A percentile compares a stretch with the other conserved stretches of the same genome.
Evolutionary conservation across 2,329 filamentous ascomycete species (phyloP).

Genomic region (Aspergillus tubingensis): DNA sequence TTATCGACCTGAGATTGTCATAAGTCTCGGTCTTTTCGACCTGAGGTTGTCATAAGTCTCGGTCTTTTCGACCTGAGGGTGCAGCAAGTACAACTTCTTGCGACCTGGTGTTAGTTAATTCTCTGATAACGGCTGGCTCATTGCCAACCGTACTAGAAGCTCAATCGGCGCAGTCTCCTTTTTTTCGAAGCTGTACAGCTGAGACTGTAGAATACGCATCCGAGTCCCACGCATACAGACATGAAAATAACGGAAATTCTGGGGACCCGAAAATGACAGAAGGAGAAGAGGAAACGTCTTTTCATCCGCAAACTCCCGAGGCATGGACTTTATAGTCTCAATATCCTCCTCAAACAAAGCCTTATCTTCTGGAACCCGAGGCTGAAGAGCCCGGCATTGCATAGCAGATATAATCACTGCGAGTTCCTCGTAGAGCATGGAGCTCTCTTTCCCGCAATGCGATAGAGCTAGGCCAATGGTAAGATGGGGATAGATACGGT

Average conservation of each 20-base stretch:
- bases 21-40: too few species aligned
- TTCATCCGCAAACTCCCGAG: neutral
- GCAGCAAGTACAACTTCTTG: too few species aligned
- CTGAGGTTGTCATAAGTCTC: too few species aligned
- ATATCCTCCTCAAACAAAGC: neutral
- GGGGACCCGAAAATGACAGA: neutral
- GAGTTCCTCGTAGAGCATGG: neutral
- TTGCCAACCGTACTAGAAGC: neutral
- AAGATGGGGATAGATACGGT: neutral
- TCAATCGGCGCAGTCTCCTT: neutral
- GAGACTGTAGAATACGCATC: neutral
- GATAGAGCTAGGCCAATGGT: neutral
- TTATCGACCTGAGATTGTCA: too few species aligned
- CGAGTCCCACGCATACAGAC: neutral
- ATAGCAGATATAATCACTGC: neutral
- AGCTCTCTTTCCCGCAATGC: neutral
- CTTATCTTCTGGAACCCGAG: neutral
- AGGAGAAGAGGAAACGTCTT: neutral
- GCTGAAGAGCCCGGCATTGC: neutral
- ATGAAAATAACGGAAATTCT: neutral
- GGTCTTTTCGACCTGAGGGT: too few species aligned
- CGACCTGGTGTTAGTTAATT: too few species aligned
- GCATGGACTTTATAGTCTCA: neutral
- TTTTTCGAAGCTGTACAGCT: neutral
- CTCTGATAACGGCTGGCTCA: too few species aligned